Percentiles rank a stretch among this genome's conserved stretches.
phyloP scores from a whole-genome alignment of 495 filamentous ascomycete genomes.

The Penicillium longicatenatum region DNA sequence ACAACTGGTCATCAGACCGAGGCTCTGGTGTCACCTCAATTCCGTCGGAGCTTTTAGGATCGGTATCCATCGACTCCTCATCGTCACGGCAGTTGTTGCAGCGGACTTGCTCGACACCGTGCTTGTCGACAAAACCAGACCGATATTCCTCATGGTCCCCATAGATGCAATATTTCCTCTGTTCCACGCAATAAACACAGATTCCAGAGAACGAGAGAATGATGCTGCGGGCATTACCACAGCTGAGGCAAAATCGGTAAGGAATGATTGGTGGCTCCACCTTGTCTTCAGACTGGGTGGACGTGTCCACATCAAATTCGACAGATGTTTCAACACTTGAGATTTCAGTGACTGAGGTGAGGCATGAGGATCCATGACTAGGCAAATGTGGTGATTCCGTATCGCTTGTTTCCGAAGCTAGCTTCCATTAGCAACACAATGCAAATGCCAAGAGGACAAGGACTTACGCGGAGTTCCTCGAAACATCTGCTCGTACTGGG shows the following conservation, averaged over 20 bases:
- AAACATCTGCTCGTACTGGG: neutral
- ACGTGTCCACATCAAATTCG: no score
- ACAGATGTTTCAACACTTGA: neutral
- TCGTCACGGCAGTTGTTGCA: neutral
- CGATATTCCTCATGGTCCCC: neutral
- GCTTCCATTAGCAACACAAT: no score
- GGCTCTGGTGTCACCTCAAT: neutral
- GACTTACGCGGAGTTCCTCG: no score
- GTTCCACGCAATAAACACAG: neutral
- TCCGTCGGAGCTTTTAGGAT: neutral
- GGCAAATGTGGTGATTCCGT: no score
- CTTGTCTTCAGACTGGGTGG: neutral
- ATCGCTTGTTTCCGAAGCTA: no score
- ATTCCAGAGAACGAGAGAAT: neutral
- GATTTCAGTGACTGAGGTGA: no score
- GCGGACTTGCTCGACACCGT: neutral
- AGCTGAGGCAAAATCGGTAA: neutral
- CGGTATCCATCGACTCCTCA: neutral
- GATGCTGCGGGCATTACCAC: neutral
- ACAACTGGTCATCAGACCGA: neutral
- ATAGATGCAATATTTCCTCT: neutral
- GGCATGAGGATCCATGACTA: no score
- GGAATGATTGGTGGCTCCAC: neutral
- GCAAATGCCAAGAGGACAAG: no score
- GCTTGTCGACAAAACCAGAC: neutral